phyloP scores from a whole-genome alignment of 116 monocot genomes.

The Papilionanthe hybrid region DNA sequence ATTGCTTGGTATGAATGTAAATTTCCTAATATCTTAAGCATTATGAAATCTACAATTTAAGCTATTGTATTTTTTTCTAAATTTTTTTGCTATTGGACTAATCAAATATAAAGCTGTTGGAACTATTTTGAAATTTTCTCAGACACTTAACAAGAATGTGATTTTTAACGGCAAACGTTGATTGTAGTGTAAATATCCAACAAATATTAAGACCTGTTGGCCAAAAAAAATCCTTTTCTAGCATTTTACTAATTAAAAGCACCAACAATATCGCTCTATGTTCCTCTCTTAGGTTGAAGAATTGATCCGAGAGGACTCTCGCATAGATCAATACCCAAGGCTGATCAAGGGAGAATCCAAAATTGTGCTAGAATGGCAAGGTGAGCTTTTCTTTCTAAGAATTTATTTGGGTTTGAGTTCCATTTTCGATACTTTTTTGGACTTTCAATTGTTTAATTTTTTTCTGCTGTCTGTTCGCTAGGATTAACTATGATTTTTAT shows the following conservation, averaged over 20 bases:
- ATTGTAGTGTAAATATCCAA: background rate
- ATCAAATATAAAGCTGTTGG: no score
- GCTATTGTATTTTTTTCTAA: no score
- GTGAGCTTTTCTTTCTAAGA: conserved; percentile 12
- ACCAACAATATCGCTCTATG: background rate
- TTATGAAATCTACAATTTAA: no score
- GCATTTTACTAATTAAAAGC: background rate
- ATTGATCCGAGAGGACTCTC: conserved; percentile 81
- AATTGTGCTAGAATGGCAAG: conserved; percentile 93
- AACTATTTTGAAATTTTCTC: no score
- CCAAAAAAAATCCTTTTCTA: background rate
- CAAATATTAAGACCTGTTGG: background rate
- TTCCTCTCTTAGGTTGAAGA: conserved; percentile 61
- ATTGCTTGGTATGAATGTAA: no score
- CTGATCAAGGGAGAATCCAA: conserved; percentile 88
- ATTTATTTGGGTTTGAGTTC: background rate
- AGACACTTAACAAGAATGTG: no score
- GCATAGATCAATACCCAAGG: conserved; percentile 89
- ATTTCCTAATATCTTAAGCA: no score
- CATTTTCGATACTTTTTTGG: background rate
- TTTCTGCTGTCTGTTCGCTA: background rate
- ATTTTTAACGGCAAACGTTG: no score
- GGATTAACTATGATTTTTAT: background rate
- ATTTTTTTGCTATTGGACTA: no score
- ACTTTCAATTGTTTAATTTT: background rate